phyloP scores from a whole-genome alignment of 1,284 basidiomycete genomes.

The Cystobasidium sp. region DNA sequence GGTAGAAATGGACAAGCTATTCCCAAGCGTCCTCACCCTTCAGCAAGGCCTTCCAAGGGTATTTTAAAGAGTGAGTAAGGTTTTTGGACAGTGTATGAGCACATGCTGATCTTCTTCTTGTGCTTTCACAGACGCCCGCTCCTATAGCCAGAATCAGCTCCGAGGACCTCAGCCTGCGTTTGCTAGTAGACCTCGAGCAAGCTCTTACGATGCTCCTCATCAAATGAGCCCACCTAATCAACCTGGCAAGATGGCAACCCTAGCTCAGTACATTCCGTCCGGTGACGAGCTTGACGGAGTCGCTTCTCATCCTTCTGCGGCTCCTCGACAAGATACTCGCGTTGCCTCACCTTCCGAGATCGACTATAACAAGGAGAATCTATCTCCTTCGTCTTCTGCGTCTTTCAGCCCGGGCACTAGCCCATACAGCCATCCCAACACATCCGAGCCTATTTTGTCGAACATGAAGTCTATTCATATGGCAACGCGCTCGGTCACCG shows the following conservation, averaged over 20 bases:
- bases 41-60: constrained; percentile 72
- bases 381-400: constrained; percentile 33
- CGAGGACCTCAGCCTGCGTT: constrained; percentile 45
- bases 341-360: not conserved
- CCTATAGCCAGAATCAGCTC: constrained; percentile 50
- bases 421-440: constrained; percentile 75
- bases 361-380: constrained; percentile 24
- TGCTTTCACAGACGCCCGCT: constrained; percentile 44
- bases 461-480: constrained; percentile 40
- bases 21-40: constrained; percentile 64
- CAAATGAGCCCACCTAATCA: constrained; percentile 46
- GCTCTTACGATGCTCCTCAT: constrained; percentile 57
- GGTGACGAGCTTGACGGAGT: constrained; percentile 51
- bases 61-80: constrained; percentile 81
- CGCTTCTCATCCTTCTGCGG: constrained; percentile 31
- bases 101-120: not conserved
- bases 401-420: constrained; percentile 47
- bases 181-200: constrained; percentile 54
- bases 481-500: constrained; percentile 44
- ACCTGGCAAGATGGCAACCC: constrained; percentile 43
- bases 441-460: constrained; percentile 78
- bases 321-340: constrained; percentile 46
- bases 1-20: constrained; percentile 72
- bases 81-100: not conserved
- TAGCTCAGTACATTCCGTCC: constrained; percentile 49